Base-by-base conservation (phyloP, 2,329 filamentous ascomycete genomes). In the Aspergillus sp. region DNA sequence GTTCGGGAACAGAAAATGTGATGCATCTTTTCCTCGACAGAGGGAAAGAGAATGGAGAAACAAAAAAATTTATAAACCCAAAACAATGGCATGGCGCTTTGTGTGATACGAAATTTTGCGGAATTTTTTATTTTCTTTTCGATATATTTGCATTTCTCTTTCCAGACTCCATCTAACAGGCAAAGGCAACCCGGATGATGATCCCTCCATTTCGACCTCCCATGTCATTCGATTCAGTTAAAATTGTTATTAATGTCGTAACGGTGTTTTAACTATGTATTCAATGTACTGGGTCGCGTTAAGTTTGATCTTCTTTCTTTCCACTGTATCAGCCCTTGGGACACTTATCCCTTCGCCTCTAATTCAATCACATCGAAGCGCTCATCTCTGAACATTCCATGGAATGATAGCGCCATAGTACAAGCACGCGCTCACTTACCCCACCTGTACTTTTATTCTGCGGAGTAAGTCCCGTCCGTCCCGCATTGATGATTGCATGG, bases 61-160 rank as follows among this genome's bases (percentile, higher is more conserved):
- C 49, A 53, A 53, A 55, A 53, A 53, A 59, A 53, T 45, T 49
- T 19, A 12, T 39, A 19, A 39, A 19, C 37, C 17, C 37, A 51
- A 58, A 58, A 52, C 50, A 58, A 57, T 60, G 57, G 56, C 55
- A 59, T 60, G 54, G 57, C 55, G 56, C 55, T 56, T 54, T 57
- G 53, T 59, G 56, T 57, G 56, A 57, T 58, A 56, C 49, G 50
- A 54, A 54, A 50, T 10, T 47, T 45, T 49, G 39, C 37, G 37
- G 37, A 39, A 48, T 50, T 50, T 50, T 39, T 39, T 39, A 19
- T 22, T 20, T 39, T 39, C 49, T 47, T 53, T 35, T 43, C 23
- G 20, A 25, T 13, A 43, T 30, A 25, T 43, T 30, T 3, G 7
- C 17, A 35, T 35, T 25, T 32, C 43, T 20, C 17, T 10, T 44